Evolutionary conservation across 2,329 filamentous ascomycete genomes (phyloP).

Genomic region (Neopestalotiopsis sp.): DNA sequence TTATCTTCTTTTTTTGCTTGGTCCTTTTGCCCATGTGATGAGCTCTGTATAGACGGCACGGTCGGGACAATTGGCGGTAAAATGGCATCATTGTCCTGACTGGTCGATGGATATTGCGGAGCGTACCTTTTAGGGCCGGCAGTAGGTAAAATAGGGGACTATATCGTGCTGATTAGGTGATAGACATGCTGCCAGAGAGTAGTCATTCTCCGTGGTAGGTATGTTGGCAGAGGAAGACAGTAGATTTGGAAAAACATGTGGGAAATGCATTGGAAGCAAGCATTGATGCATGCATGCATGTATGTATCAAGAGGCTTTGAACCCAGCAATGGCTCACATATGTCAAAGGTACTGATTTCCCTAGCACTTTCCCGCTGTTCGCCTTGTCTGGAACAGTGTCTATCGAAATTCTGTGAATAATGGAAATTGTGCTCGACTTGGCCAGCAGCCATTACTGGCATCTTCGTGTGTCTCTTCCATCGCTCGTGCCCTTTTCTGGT

Average conservation of each 20-base stretch:
- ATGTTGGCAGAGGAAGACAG: no score
- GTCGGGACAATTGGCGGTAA: not conserved
- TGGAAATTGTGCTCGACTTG: not conserved
- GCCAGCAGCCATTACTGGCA: not conserved
- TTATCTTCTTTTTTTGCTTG: not conserved
- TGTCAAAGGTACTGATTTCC: no score
- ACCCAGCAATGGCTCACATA: no score
- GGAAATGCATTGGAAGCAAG: not conserved
- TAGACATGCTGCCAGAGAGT: not conserved
- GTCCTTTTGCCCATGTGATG: not conserved
- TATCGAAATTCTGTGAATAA: not conserved
- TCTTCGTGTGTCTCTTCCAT: not conserved
- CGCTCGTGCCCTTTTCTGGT: constrained; percentile 3
- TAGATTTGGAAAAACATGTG: not conserved
- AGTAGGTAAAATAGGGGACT: no score
- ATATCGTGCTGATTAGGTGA: not conserved
- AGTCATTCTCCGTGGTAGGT: not conserved
- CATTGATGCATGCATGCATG: not conserved
- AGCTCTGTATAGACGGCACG: not conserved
- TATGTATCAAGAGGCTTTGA: not conserved
- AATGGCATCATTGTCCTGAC: not conserved
- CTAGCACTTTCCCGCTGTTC: not conserved
- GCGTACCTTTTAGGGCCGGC: not conserved
- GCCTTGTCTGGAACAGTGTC: not conserved
- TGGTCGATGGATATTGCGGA: not conserved